A percentile compares a stretch with the other conserved stretches of the same genome.
Conservation (phyloP, 2,329 filamentous ascomycete species). For the Calcarisporium arbuscula region DNA sequence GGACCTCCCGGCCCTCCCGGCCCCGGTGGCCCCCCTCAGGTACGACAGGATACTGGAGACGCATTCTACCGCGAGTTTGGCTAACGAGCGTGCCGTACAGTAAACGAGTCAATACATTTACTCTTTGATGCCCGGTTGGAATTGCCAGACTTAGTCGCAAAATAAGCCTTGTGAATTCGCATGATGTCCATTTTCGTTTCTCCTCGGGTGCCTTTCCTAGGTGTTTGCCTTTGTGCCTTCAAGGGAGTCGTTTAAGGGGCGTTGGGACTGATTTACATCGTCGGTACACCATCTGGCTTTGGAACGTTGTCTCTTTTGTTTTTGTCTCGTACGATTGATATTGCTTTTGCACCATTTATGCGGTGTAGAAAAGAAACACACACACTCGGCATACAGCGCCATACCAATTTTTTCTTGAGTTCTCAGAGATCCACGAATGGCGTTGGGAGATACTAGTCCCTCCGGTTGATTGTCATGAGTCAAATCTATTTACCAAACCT, state of each 20-base stretch:
- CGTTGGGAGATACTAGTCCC: conserved; percentile 34
- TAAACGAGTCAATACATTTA: conserved; percentile 7
- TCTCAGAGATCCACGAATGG: conserved; percentile 33
- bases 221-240: too few species aligned
- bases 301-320: conserved; percentile 11
- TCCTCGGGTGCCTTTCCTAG: conserved; percentile 15
- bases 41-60: too few species aligned
- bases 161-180: conserved; percentile 8
- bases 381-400: too few species aligned
- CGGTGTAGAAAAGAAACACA: too few species aligned
- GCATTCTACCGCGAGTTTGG: conserved; percentile 3
- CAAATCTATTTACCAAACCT: too few species aligned
- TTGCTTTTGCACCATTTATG: conserved; percentile 21
- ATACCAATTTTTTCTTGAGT: conserved; percentile 25
- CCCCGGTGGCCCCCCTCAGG: conserved; percentile 33
- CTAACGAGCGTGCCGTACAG: conserved; percentile 6
- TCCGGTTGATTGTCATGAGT: conserved; percentile 30
- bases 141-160: conserved; percentile 6
- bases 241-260: too few species aligned
- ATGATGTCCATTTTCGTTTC: conserved; percentile 17
- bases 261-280: conserved; percentile 21
- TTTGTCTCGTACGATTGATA: too few species aligned
- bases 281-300: too few species aligned
- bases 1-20: conserved; percentile 30
- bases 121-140: conserved; percentile 6